Conservation (phyloP, 2,329 filamentous ascomycete genomes). For the Orbilia blumenaviensis region DNA sequence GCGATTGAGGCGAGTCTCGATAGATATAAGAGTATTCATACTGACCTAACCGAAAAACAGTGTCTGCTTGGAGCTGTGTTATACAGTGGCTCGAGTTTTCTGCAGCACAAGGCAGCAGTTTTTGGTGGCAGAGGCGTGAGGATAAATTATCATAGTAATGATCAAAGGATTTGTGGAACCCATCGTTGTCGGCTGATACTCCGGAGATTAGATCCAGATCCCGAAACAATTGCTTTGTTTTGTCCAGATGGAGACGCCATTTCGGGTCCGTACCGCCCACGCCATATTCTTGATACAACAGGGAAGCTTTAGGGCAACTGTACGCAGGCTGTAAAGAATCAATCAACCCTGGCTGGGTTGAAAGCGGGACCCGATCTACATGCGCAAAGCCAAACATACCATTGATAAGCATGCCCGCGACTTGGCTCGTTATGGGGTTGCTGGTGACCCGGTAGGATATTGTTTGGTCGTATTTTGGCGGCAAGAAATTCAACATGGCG, state of each 20-base stretch:
- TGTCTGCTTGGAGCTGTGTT: slow-evolving; percentile 70
- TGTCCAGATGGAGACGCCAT: slow-evolving; percentile 73
- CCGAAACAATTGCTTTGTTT: slow-evolving; percentile 67
- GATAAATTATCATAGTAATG: slow-evolving; percentile 88
- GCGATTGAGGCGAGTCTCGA: slow-evolving; percentile 71
- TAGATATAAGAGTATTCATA: slow-evolving; percentile 85
- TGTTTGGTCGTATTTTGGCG: slow-evolving; percentile 63
- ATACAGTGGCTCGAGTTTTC: slow-evolving; percentile 69
- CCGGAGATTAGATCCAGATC: slow-evolving; percentile 75
- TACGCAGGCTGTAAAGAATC: slow-evolving; percentile 81
- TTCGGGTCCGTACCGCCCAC: slow-evolving; percentile 63
- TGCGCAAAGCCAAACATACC: slow-evolving; percentile 71
- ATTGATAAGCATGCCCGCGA: slow-evolving; percentile 76
- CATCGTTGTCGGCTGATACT: slow-evolving; percentile 67
- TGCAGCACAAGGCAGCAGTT: slow-evolving; percentile 73
- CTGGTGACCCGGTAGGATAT: slow-evolving; percentile 78
- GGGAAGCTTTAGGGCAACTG: slow-evolving; percentile 67
- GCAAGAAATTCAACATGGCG: slow-evolving; percentile 74
- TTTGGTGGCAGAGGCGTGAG: slow-evolving; percentile 77
- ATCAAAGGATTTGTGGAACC: slow-evolving; percentile 77
- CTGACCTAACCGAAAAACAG: slow-evolving; percentile 78
- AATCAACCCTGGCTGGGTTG: slow-evolving; percentile 67
- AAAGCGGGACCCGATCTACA: slow-evolving; percentile 62
- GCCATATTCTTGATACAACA: slow-evolving; percentile 61
- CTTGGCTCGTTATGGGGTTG: slow-evolving; percentile 83